Conservation (phyloP, 2,329 filamentous ascomycete genomes). For the Botrytis elliptica region DNA sequence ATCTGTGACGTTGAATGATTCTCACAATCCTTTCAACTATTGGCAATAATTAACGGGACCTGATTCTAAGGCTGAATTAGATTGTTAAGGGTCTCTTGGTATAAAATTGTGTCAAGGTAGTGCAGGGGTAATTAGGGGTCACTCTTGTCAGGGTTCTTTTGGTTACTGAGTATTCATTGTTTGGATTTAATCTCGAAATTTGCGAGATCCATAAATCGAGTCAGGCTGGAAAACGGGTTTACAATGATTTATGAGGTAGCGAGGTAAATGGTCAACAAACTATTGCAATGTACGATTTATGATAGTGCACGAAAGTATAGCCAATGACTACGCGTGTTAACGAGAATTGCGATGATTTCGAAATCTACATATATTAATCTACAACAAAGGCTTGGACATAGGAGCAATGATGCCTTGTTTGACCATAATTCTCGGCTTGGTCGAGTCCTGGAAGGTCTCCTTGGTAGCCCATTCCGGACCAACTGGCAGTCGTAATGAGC, state of each 20-base stretch:
- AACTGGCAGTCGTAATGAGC: conserved; percentile 79
- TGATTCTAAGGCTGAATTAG: not conserved
- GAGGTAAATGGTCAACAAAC: not conserved
- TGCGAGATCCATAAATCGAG: not conserved
- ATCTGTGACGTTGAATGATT: not conserved
- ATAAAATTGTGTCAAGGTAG: not conserved
- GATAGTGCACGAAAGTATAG: no score
- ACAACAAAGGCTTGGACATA: conserved; percentile 69
- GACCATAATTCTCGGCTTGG: conserved; percentile 83
- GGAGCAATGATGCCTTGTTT: conserved; percentile 89
- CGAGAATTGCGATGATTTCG: not conserved
- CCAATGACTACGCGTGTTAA: not conserved
- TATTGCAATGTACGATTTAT: not conserved
- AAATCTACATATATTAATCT: conserved; percentile 18
- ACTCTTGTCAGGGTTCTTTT: not conserved
- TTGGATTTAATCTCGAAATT: not conserved
- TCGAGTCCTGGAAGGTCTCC: conserved; percentile 84
- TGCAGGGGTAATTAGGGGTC: not conserved
- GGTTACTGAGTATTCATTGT: not conserved
- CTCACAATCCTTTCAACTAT: not conserved
- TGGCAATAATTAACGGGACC: not conserved
- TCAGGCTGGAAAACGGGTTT: not conserved
- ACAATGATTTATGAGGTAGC: not conserved
- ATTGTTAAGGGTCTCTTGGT: not conserved
- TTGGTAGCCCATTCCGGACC: conserved; percentile 98